Evolutionary conservation across 2,329 filamentous ascomycete genomes (phyloP).

Genomic region (Coniochaeta prunicola): DNA sequence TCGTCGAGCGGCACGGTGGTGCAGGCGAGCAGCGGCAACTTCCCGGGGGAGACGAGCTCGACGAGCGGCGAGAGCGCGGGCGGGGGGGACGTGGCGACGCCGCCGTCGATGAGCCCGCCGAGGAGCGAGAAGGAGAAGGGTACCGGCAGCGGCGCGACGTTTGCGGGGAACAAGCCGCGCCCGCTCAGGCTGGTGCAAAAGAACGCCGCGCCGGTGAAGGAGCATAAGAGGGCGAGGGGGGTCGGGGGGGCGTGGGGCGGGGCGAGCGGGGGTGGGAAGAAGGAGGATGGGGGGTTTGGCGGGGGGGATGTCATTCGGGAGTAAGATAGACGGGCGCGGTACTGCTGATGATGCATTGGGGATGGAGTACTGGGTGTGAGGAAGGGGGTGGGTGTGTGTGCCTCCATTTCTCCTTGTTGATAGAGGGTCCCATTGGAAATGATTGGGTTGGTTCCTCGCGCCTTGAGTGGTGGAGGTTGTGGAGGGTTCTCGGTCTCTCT

Average conservation of each 20-base stretch:
- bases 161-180: conserved; percentile 67
- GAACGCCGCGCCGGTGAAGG: conserved; percentile 41
- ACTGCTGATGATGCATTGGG: neutral
- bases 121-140: conserved; percentile 46
- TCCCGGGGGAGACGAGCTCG: conserved; percentile 63
- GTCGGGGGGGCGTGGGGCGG: conserved; percentile 45
- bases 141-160: conserved; percentile 41
- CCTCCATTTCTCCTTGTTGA: too few species aligned
- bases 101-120: conserved; percentile 15
- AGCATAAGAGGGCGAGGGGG: conserved; percentile 58
- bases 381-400: neutral
- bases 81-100: conserved; percentile 41
- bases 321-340: conserved; percentile 7
- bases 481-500: too few species aligned
- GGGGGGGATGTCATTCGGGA: conserved; percentile 17
- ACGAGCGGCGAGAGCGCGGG: conserved; percentile 53
- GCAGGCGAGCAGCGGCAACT: conserved; percentile 47
- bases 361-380: neutral
- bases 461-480: too few species aligned
- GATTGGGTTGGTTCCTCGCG: too few species aligned
- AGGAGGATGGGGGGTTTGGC: conserved; percentile 27
- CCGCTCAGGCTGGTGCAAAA: conserved; percentile 85
- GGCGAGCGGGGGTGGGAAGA: conserved; percentile 38
- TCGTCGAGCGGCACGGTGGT: conserved; percentile 32
- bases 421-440: neutral